Evolutionary conservation across 2,329 filamentous ascomycete species (phyloP), one percentile per base, ranked within the genome.

Genomic region (Penicillium sp.): DNA sequence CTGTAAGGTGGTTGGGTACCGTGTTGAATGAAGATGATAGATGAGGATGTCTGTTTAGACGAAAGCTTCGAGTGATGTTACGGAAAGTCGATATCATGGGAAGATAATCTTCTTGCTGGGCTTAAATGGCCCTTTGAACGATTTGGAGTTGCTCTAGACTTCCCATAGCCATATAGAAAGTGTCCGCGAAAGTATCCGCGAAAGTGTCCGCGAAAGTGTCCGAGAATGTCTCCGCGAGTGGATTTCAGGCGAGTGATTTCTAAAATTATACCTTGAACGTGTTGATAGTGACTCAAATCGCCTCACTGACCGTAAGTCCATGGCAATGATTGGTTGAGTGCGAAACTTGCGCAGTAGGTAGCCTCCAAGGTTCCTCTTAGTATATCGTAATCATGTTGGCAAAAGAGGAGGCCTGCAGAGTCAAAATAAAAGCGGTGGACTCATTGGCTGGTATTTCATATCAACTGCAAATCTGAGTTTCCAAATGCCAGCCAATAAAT

Each of bases 161-260:
- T 17, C 1, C 7, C 13, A 19, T 17, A 17, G 21, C 24, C 24
- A 9, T 3, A 15, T 37, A 24, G 47, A 58, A 60, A 57, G 52
- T 57, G 21, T 53, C 55, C 57, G 53, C 10, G 47, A 58, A 60
- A 57, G 52, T 57, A 4, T 21, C 21, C 21, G 17, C 17, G 17
- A 21, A 21, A 21, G 21, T 21, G 21, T 53, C 55, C 57, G 53
- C 10, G 43, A 57, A 60, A 57, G 52, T 57, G 24, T 53, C 55
- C 56, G 56, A 59, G 6, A 55, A 59, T 53, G 56, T 60, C 56
- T 60, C 56, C 57, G 53, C 6, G 43, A 39, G 26, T 34, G 38
- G 31, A 19, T 21, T 32, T 10, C 7, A 29, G 15, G n/a, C 6
- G 19, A n/a, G 7, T 21, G 19, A 38, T 22, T 17, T 31, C 7